Conservation (phyloP, 225 moss, liverwort and hornwort species). For the Ulota crispa region DNA sequence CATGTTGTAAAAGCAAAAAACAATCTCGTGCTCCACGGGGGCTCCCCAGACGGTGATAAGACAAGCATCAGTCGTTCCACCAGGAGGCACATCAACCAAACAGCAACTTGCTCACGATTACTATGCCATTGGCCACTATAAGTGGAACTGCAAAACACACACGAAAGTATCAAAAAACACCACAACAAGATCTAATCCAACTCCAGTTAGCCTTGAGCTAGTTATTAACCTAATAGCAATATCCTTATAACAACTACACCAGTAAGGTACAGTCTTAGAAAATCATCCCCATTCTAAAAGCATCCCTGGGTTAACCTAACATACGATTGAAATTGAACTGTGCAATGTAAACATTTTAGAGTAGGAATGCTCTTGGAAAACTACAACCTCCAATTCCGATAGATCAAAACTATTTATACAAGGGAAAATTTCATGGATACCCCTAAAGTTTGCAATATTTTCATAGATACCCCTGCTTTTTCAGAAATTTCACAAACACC, state of each 20-base stretch:
- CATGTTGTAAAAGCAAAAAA: not conserved
- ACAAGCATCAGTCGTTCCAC: conserved; percentile 7
- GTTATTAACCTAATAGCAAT: not conserved
- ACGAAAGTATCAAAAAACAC: conserved; percentile 2
- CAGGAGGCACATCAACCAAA: conserved; percentile 34
- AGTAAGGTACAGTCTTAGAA: not conserved
- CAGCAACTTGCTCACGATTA: conserved; percentile 46
- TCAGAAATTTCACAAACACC: too few relatives aligned
- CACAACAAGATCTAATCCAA: not conserved
- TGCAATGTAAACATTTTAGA: too few relatives aligned
- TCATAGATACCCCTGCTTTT: too few relatives aligned
- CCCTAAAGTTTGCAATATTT: too few relatives aligned
- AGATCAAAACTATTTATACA: not conserved
- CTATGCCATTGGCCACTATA: conserved; percentile 44
- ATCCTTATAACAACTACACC: too few relatives aligned
- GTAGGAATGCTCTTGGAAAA: too few relatives aligned
- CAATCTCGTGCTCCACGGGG: not conserved
- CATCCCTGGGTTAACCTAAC: too few relatives aligned
- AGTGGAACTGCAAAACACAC: conserved; percentile 51
- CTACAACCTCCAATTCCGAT: not conserved
- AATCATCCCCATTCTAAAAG: too few relatives aligned
- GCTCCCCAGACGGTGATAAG: not conserved
- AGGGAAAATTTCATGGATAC: too few relatives aligned
- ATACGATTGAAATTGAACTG: too few relatives aligned
- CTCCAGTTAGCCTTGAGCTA: not conserved